Conservation (phyloP, 352 stramenopile species). For the Phytophthora chlamydospora region DNA sequence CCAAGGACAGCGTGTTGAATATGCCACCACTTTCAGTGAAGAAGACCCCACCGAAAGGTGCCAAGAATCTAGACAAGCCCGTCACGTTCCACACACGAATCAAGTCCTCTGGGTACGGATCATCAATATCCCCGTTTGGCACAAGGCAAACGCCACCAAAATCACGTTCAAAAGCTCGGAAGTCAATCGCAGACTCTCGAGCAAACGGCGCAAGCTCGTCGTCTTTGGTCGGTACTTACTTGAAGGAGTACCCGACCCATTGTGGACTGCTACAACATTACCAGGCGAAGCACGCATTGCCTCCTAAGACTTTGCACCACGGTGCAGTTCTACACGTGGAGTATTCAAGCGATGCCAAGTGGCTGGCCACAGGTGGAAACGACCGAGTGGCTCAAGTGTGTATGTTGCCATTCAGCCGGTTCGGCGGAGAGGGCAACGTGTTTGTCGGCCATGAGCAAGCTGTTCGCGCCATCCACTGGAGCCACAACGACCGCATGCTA, state of each 20-base stretch:
- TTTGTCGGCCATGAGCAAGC: slow-evolving; percentile 74
- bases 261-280: slow-evolving; percentile 66
- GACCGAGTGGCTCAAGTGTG: slow-evolving; percentile 71
- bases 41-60: slow-evolving; percentile 32
- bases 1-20: slow-evolving; percentile 65
- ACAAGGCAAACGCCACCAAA: slow-evolving; percentile 35
- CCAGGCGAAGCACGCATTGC: slow-evolving; percentile 59
- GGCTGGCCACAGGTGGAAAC: slow-evolving; percentile 66
- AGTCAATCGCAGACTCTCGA: slow-evolving; percentile 6
- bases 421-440: slow-evolving; percentile 69
- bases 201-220: slow-evolving; percentile 30
- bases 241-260: slow-evolving; percentile 79
- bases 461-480: slow-evolving; percentile 74
- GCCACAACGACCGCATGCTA: slow-evolving; percentile 72
- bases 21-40: slow-evolving; percentile 43
- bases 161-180: slow-evolving; percentile 7
- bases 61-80: slow-evolving; percentile 62
- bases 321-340: slow-evolving; percentile 80
- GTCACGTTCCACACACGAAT: slow-evolving; percentile 84
- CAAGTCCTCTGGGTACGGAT: slow-evolving; percentile 85
- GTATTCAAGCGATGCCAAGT: slow-evolving; percentile 79
- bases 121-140: slow-evolving; percentile 23
- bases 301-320: slow-evolving; percentile 59
- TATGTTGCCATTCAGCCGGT: slow-evolving; percentile 74
- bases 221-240: slow-evolving; percentile 40